phyloP scores from a whole-genome alignment of 345 rosid genomes.

The Lepidium aucheri region DNA sequence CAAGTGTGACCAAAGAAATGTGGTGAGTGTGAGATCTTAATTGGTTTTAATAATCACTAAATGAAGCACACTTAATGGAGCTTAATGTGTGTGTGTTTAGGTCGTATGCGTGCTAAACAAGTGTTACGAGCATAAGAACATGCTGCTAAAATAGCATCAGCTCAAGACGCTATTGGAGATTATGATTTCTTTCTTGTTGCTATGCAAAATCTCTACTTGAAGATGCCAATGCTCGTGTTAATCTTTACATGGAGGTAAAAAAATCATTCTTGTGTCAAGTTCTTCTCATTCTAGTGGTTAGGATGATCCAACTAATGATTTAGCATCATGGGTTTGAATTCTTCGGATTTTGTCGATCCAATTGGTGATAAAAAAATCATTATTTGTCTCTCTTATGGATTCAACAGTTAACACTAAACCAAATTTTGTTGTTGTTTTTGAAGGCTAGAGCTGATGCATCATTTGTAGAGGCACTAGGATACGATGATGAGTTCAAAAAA shows the following conservation, averaged over 20 bases:
- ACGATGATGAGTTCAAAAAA: conserved; percentile 37
- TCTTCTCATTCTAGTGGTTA: too few relatives aligned
- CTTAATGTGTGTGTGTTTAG: neutral
- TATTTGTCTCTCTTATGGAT: too few relatives aligned
- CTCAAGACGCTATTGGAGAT: conserved; percentile 42
- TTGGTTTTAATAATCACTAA: neutral
- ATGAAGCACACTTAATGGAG: neutral
- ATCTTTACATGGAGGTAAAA: conserved; percentile 24
- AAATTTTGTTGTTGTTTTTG: neutral
- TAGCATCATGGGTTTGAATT: too few relatives aligned
- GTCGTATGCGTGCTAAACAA: conserved; percentile 44
- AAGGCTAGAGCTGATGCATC: conserved; percentile 51
- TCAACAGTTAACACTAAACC: too few relatives aligned
- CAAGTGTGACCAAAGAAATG: conserved; percentile 55
- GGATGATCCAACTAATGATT: too few relatives aligned
- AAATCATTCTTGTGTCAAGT: neutral
- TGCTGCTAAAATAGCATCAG: conserved; percentile 44
- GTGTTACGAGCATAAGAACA: conserved; percentile 44
- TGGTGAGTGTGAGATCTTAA: conserved; percentile 20
- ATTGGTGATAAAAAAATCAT: too few relatives aligned
- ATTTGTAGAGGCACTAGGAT: conserved; percentile 47
- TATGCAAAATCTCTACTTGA: conserved; percentile 31
- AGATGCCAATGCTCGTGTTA: conserved; percentile 28
- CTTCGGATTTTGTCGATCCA: too few relatives aligned
- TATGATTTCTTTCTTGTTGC: conserved; percentile 46